These are phyloP conservation scores for Diaporthe sp. DNA, from an alignment of 2,329 filamentous ascomycete genomes.

Conservation along the genomic window DNA sequence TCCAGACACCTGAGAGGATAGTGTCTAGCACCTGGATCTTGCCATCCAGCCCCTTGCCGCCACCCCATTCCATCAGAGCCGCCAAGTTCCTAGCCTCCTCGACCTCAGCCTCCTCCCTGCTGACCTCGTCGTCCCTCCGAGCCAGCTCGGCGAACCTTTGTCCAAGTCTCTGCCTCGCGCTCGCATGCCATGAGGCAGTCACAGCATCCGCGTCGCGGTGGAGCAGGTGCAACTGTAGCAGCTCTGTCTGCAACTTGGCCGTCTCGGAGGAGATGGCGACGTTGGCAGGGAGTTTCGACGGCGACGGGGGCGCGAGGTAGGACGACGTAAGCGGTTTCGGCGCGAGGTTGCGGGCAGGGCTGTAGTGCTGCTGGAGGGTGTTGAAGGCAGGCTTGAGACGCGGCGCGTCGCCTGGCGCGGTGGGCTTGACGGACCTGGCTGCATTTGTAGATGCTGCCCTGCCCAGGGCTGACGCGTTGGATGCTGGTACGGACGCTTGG, in stretches of 20 bases:
- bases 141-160: constrained; percentile 59
- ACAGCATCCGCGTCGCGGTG: constrained; percentile 66
- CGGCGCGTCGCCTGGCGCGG: constrained; percentile 45
- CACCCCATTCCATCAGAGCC: constrained; percentile 67
- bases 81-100: constrained; percentile 65
- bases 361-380: constrained; percentile 77
- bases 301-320: constrained; percentile 71
- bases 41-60: constrained; percentile 62
- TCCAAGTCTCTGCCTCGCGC: constrained; percentile 64
- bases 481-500: constrained; percentile 15
- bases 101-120: constrained; percentile 56
- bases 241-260: constrained; percentile 71
- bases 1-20: constrained; percentile 70
- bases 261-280: constrained; percentile 71
- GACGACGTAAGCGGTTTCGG: constrained; percentile 73
- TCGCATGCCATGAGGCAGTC: constrained; percentile 66
- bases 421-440: constrained; percentile 34
- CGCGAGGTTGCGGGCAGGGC: constrained; percentile 70
- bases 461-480: constrained; percentile 20
- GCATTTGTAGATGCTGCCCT: constrained; percentile 39
- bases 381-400: constrained; percentile 69
- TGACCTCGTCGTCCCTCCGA: constrained; percentile 51
- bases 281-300: constrained; percentile 72
- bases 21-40: constrained; percentile 70
- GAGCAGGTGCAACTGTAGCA: constrained; percentile 75